These are phyloP conservation scores for Malus hybrid DNA, from an alignment of 331 rosid genomes.

Conservation along the genomic window DNA sequence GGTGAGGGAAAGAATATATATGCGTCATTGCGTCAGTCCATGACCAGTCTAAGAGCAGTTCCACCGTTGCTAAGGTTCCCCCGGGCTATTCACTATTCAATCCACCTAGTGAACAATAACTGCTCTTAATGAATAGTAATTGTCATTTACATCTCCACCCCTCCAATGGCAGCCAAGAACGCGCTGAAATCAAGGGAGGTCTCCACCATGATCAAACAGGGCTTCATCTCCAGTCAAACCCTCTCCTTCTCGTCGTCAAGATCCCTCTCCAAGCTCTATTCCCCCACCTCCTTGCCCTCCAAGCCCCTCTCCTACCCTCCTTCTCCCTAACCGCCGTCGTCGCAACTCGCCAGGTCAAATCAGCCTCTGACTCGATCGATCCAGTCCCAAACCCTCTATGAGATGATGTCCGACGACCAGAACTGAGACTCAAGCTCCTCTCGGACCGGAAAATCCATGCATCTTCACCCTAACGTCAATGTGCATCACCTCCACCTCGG, in stretches of 20 bases:
- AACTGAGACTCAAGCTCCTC: constrained; percentile 26
- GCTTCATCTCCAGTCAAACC: constrained; percentile 56
- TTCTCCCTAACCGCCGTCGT: constrained; percentile 3
- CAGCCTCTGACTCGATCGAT: constrained; percentile 12
- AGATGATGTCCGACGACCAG: constrained; percentile 67
- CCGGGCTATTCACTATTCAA: no score
- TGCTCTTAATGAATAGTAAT: no score
- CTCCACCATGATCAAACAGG: constrained; percentile 69
- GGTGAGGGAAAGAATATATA: no score
- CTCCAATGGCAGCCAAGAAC: constrained; percentile 53
- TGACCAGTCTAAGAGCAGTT: no score
- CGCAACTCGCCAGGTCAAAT: not conserved
- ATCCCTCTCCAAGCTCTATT: constrained; percentile 23
- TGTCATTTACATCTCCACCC: no score
- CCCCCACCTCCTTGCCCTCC: constrained; percentile 32
- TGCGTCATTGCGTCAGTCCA: no score
- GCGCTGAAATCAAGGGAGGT: constrained; percentile 61
- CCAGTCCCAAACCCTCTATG: constrained; percentile 61
- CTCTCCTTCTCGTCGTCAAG: constrained; percentile 35
- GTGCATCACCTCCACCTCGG: no score
- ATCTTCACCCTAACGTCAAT: no score
- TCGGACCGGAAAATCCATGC: constrained; percentile 40
- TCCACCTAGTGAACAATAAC: no score
- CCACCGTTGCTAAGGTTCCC: no score
- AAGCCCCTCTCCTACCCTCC: constrained; percentile 35